Evolutionary conservation across 1,284 basidiomycete genomes (phyloP).

Genomic region (Trametes polyzona): DNA sequence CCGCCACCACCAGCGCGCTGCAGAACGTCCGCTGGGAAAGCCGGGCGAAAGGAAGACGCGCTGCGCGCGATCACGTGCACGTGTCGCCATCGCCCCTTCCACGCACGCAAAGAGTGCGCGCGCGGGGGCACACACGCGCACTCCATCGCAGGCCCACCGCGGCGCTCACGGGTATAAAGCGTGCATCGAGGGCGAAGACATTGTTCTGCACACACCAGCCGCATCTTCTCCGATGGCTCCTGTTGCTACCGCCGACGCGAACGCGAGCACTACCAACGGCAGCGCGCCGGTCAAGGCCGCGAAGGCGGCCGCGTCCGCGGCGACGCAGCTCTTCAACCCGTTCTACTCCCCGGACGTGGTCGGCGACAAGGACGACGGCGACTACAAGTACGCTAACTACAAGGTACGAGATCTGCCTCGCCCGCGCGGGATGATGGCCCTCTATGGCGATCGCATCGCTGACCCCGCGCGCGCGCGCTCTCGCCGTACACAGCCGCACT

Average conservation of each 20-base stretch:
- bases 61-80: conserved; percentile 23
- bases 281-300: conserved; percentile 22
- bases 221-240: conserved; percentile 44
- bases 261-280: conserved; percentile 18
- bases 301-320: conserved; percentile 5
- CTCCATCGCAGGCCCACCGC: neutral
- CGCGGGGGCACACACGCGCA: neutral
- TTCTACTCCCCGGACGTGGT: conserved; percentile 66
- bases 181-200: neutral
- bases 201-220: neutral
- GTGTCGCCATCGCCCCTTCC: conserved; percentile 24
- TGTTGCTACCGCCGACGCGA: conserved; percentile 41
- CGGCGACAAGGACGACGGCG: conserved; percentile 49
- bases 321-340: conserved; percentile 52
- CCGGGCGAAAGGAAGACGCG: neutral
- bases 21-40: conserved; percentile 11
- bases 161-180: conserved; percentile 19
- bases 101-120: conserved; percentile 20
- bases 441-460: neutral
- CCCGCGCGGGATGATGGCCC: neutral
- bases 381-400: conserved; percentile 62
- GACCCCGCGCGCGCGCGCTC: neutral
- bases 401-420: conserved; percentile 47
- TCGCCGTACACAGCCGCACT: conserved; percentile 53
- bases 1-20: neutral